A percentile compares a stretch with the other conserved stretches of the same genome.
Conservation (phyloP, 2,329 filamentous ascomycete genomes). For the Venturia aucupariae region DNA sequence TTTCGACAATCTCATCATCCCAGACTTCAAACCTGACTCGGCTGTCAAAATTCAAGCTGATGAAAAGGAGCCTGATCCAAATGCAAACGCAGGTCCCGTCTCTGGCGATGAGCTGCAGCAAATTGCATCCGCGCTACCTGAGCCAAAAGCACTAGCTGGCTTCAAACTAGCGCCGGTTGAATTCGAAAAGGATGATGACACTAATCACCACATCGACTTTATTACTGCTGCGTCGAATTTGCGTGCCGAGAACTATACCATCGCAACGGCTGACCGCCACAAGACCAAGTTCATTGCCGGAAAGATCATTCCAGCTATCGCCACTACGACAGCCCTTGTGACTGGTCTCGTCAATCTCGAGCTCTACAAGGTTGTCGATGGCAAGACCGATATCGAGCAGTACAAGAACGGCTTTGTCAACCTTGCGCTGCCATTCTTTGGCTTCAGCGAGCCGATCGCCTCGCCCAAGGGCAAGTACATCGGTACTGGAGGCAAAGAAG, state of each 20-base stretch:
- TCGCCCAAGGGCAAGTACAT: conserved; percentile 88
- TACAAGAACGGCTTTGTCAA: conserved; percentile 99
- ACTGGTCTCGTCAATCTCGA: conserved; percentile 89
- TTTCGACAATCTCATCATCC: conserved; percentile 85
- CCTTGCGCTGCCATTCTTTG: conserved; percentile 91
- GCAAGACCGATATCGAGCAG: conserved; percentile 92
- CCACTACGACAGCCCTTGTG: conserved; percentile 90
- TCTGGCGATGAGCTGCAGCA: conserved; percentile 67
- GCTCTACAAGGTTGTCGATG: conserved; percentile 92
- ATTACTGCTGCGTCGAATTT: conserved; percentile 96
- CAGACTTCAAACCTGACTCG: conserved; percentile 84
- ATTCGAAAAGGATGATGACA: conserved; percentile 98
- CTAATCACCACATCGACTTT: conserved; percentile 97
- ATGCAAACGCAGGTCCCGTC: conserved; percentile 50
- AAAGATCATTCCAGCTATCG: conserved; percentile 98
- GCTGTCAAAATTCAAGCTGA: conserved; percentile 94
- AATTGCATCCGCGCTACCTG: conserved; percentile 63
- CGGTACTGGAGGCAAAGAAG: conserved; percentile 65
- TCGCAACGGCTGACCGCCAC: conserved; percentile 82
- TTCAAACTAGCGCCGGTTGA: conserved; percentile 89
- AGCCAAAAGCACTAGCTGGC: conserved; percentile 70
- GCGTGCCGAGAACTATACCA: conserved; percentile 96
- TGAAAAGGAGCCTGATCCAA: conserved; percentile 91
- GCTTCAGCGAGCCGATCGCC: conserved; percentile 92
- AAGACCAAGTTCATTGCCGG: conserved; percentile 99